Percentiles rank a stretch among this genome's conserved stretches.
These are phyloP conservation scores for Citrus inodora DNA, from an alignment of 345 rosid species.

Conservation along the genomic window DNA sequence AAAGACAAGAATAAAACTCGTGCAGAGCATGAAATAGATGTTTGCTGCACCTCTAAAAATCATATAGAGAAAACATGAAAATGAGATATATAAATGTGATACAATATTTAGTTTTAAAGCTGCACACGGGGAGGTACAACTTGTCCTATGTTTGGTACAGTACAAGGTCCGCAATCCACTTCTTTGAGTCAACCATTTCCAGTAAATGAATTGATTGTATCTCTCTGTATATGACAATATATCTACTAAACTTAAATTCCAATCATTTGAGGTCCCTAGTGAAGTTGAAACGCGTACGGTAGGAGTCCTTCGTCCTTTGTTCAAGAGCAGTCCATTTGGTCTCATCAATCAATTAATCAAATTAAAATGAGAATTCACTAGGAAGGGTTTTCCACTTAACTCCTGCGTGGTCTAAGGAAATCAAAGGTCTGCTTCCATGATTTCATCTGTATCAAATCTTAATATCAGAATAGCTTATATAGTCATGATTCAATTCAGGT, in stretches of 20 bases:
- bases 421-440: neutral
- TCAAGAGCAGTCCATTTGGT: too few relatives aligned
- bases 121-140: neutral
- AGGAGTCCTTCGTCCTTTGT: too few relatives aligned
- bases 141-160: neutral
- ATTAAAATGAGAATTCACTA: too few relatives aligned
- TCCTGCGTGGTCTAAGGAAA: neutral
- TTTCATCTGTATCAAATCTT: neutral
- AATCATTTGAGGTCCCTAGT: neutral
- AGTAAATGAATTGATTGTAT: neutral
- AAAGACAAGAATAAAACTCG: slow-evolving; percentile 9
- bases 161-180: neutral
- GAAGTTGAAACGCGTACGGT: too few relatives aligned
- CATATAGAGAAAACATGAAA: neutral
- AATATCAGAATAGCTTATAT: slow-evolving; percentile 6
- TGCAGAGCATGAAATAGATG: neutral
- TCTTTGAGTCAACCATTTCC: neutral
- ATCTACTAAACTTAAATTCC: slow-evolving; percentile 3
- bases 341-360: too few relatives aligned
- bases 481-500: neutral
- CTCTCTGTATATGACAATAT: neutral
- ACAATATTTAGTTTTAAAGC: slow-evolving; percentile 9
- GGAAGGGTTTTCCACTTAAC: neutral
- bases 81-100: neutral
- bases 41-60: slow-evolving; percentile 5